Percentiles rank a stretch among this genome's conserved stretches.
phyloP scores from a whole-genome alignment of 164 flowering plant species.

The Sextonia rubra region DNA sequence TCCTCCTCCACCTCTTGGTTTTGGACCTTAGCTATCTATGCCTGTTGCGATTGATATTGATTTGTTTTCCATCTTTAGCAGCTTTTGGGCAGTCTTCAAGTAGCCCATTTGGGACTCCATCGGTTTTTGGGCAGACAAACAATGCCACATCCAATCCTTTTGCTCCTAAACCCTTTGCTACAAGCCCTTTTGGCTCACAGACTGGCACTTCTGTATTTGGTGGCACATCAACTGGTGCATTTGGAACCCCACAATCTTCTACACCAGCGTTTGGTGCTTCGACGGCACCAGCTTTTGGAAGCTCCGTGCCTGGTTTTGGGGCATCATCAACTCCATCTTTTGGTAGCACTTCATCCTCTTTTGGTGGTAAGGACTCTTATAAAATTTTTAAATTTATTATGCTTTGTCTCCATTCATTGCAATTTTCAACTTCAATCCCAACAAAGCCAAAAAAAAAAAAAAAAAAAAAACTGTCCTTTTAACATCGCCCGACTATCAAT shows the following conservation, averaged over 20 bases:
- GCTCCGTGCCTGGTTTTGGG: constrained; percentile 62
- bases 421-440: too few relatives aligned
- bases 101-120: constrained; percentile 77
- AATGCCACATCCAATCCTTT: constrained; percentile 74
- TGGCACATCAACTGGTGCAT: constrained; percentile 89
- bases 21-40: not conserved
- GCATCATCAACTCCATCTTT: constrained; percentile 73
- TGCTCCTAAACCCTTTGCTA: constrained; percentile 88
- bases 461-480: not conserved
- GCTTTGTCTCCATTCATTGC: not conserved
- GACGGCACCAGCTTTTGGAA: constrained; percentile 73
- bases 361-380: constrained; percentile 46
- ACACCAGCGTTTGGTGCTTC: constrained; percentile 78
- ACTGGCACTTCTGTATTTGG: constrained; percentile 88
- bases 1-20: not conserved
- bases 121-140: constrained; percentile 81
- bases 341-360: constrained; percentile 59
- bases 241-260: constrained; percentile 69
- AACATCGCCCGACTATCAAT: too few relatives aligned
- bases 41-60: not conserved
- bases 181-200: constrained; percentile 79
- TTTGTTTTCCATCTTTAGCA: constrained; percentile 21
- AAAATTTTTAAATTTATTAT: not conserved
- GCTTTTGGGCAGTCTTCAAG: constrained; percentile 96
- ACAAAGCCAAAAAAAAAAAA: too few relatives aligned